These are phyloP conservation scores for Scheffersomyces lignicola DNA, from an alignment of 1,139 yeast genomes.

Conservation along the genomic window DNA sequence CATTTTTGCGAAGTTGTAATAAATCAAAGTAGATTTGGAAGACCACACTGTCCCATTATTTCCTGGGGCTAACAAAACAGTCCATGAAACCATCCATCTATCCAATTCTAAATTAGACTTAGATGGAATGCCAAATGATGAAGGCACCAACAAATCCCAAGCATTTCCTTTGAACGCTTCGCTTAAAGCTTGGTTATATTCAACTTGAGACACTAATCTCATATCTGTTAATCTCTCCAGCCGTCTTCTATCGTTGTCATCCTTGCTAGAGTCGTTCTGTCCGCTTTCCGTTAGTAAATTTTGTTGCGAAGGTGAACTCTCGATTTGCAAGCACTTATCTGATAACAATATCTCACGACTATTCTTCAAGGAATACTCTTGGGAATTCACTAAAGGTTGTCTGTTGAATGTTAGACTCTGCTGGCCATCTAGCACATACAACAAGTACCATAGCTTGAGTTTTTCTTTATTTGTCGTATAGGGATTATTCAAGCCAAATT, in stretches of 20 bases:
- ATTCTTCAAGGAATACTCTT: constrained; percentile 44
- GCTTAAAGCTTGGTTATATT: constrained; percentile 65
- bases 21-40: constrained; percentile 66
- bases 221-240: constrained; percentile 44
- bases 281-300: constrained; percentile 4
- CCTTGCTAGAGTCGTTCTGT: not conserved
- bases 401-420: constrained; percentile 64
- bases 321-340: constrained; percentile 4
- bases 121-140: constrained; percentile 67
- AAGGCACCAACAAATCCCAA: constrained; percentile 61
- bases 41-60: constrained; percentile 67
- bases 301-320: not conserved
- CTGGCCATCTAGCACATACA: constrained; percentile 70
- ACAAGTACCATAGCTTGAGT: constrained; percentile 63
- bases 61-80: constrained; percentile 63
- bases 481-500: constrained; percentile 49
- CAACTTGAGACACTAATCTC: constrained; percentile 70
- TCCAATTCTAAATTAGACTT: constrained; percentile 66
- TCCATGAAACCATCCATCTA: constrained; percentile 83
- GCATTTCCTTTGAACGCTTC: constrained; percentile 62
- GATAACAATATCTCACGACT: constrained; percentile 35
- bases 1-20: constrained; percentile 75
- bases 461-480: constrained; percentile 37
- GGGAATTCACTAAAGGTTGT: constrained; percentile 51
- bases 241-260: constrained; percentile 10